Percentiles rank a stretch among this genome's conserved stretches.
These are phyloP conservation scores for Coniferiporia sulphurascens DNA, from an alignment of 1,284 basidiomycete genomes.

Conservation along the genomic window DNA sequence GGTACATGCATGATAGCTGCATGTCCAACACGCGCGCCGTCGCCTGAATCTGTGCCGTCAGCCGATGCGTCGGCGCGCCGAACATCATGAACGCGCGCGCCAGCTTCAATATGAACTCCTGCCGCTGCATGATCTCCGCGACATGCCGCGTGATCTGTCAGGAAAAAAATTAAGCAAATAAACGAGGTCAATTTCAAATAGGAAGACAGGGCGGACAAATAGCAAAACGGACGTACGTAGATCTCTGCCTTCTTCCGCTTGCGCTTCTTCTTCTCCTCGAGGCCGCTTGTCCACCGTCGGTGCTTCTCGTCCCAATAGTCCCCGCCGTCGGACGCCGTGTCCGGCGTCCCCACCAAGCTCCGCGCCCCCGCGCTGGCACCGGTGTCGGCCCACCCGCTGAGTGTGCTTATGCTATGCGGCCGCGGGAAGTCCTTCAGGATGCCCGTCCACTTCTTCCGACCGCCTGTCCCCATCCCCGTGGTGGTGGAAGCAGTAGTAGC, in stretches of 20 bases:
- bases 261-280: constrained; percentile 45
- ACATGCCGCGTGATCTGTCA: constrained; percentile 86
- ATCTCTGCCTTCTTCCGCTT: constrained; percentile 76
- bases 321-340: constrained; percentile 27
- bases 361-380: constrained; percentile 23
- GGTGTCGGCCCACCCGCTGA: constrained; percentile 17
- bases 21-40: constrained; percentile 60
- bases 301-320: constrained; percentile 23
- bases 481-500: too few species aligned
- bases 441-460: constrained; percentile 27
- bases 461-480: constrained; percentile 12
- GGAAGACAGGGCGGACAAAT: too few species aligned
- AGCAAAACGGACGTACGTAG: constrained; percentile 46
- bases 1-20: constrained; percentile 37
- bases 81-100: constrained; percentile 94
- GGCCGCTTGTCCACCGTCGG: constrained; percentile 16
- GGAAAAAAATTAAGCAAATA: constrained; percentile 4
- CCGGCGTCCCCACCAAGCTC: constrained; percentile 21
- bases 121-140: constrained; percentile 80
- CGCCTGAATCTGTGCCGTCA: constrained; percentile 83
- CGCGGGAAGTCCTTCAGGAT: constrained; percentile 32
- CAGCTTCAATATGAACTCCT: constrained; percentile 89
- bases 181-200: constrained; percentile 1
- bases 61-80: constrained; percentile 84
- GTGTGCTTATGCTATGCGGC: neutral